Conservation (phyloP, 148 eudicot species). For the Rheum nobile region DNA sequence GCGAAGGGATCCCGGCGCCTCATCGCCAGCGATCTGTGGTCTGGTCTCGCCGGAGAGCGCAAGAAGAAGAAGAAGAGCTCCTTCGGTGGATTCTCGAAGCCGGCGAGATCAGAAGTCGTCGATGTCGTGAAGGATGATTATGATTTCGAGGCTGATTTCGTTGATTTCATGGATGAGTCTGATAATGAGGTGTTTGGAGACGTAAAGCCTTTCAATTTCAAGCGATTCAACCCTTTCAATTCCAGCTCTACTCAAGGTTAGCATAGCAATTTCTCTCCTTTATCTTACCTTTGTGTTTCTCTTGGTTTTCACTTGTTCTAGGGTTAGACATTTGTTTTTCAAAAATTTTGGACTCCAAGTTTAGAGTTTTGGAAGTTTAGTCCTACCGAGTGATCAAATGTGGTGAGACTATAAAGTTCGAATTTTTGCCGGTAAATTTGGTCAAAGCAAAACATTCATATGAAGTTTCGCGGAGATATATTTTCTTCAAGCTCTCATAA, state of each 20-base stretch:
- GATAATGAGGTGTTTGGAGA: conserved; percentile 4
- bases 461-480: not conserved
- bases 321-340: not conserved
- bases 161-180: not conserved
- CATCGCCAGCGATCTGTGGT: conserved; percentile 42
- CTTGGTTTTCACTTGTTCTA: not conserved
- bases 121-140: not conserved
- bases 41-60: conserved; percentile 9
- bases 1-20: conserved; percentile 14
- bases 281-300: not conserved
- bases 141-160: conserved; percentile 10
- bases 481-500: not conserved
- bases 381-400: not conserved
- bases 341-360: not conserved
- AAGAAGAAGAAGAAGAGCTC: conserved; percentile 1
- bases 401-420: not conserved
- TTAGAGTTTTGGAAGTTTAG: not conserved
- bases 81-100: conserved; percentile 6
- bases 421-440: not conserved
- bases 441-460: not conserved
- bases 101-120: not conserved
- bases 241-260: not conserved
- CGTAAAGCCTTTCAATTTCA: conserved; percentile 9
- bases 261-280: not conserved
- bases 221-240: not conserved